phyloP scores from a whole-genome alignment of 169 alveolate species.

The Eimeria falciformis region DNA sequence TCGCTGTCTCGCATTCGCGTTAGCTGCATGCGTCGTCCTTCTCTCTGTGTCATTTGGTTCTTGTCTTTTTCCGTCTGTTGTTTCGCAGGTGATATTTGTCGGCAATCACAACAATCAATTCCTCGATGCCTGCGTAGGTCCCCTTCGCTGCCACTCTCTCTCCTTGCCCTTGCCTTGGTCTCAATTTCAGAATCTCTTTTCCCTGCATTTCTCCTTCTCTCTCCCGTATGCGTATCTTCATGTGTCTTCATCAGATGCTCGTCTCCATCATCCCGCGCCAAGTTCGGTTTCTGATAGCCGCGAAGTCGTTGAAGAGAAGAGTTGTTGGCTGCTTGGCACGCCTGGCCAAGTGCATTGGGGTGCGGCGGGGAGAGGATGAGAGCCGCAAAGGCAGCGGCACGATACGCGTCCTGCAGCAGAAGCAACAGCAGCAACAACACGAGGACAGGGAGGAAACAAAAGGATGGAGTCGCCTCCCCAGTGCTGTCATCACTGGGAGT shows the following conservation, averaged over 20 bases:
- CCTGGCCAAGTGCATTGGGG: conserved; percentile 93
- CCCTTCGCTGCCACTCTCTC: not conserved
- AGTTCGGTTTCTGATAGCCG: conserved; percentile 90
- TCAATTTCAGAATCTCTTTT: not conserved
- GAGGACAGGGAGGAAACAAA: too few relatives aligned
- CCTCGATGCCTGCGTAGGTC: conserved; percentile 91
- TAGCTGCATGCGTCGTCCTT: too few relatives aligned
- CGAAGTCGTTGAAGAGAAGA: conserved; percentile 78
- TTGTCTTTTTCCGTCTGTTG: too few relatives aligned
- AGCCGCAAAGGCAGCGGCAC: conserved; percentile 90
- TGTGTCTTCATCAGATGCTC: conserved; percentile 77
- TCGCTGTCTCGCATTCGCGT: too few relatives aligned
- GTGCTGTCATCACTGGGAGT: too few relatives aligned
- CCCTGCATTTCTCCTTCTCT: not conserved
- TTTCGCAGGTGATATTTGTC: conserved; percentile 85
- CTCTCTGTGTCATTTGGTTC: too few relatives aligned
- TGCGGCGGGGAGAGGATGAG: conserved; percentile 91
- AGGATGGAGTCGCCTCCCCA: not conserved
- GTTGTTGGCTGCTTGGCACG: conserved; percentile 91
- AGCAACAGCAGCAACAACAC: not conserved
- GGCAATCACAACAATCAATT: conserved; percentile 95
- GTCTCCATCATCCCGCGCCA: conserved; percentile 92
- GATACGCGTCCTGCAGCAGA: conserved; percentile 83
- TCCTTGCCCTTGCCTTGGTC: not conserved
- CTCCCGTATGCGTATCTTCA: not conserved